Evolutionary conservation across 495 filamentous ascomycete species (phyloP).

Genomic region (Aspergillus hancockii): DNA sequence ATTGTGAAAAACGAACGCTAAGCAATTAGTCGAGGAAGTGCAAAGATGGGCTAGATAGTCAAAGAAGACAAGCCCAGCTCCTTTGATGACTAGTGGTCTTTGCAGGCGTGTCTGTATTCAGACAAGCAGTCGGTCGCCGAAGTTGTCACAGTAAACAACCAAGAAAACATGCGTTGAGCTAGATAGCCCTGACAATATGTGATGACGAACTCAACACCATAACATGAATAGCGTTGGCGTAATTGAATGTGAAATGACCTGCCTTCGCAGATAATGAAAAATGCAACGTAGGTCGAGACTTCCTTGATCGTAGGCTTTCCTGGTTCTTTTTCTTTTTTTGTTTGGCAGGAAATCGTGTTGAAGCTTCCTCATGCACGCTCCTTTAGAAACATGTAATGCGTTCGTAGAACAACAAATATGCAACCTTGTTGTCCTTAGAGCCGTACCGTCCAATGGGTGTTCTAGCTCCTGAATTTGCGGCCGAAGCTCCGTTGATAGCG

Average conservation of each 20-base stretch:
- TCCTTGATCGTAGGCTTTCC: neutral
- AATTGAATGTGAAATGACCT: neutral
- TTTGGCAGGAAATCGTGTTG: neutral
- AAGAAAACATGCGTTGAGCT: neutral
- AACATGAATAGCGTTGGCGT: neutral
- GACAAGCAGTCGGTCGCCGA: neutral
- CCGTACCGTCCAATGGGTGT: slow-evolving; percentile 65
- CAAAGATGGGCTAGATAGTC: neutral
- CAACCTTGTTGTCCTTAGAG: slow-evolving; percentile 90
- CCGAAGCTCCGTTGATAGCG: slow-evolving; percentile 61
- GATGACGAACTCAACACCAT: neutral
- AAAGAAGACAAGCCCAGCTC: neutral
- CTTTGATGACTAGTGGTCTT: neutral
- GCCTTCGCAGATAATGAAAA: neutral
- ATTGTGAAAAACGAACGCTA: neutral
- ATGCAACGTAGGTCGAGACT: neutral
- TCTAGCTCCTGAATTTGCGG: slow-evolving; percentile 56
- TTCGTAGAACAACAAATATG: slow-evolving; percentile 95
- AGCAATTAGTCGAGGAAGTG: neutral
- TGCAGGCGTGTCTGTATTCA: neutral
- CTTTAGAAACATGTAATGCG: slow-evolving; percentile 50
- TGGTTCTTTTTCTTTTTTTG: neutral
- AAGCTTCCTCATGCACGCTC: neutral
- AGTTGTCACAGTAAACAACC: neutral
- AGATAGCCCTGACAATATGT: neutral